Conservation (phyloP, 257 asterid genomes). For the Forsythia viridissima region DNA sequence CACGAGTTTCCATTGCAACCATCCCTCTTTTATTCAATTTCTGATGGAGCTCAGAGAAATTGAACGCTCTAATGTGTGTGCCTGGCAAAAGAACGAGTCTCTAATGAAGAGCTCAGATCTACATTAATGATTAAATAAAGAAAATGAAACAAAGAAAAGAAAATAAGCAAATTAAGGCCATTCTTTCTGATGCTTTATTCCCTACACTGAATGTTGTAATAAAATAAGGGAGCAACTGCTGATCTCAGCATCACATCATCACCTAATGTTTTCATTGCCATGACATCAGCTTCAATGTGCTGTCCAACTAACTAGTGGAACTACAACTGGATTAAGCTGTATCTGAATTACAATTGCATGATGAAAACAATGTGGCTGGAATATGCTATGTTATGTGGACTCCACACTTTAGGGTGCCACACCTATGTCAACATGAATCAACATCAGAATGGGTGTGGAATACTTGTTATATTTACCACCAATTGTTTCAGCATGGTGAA, state of each 20-base stretch:
- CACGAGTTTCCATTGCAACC: not conserved
- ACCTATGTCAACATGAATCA: not conserved
- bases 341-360: not conserved
- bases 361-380: not conserved
- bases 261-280: not conserved
- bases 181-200: not conserved
- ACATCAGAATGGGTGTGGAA: not conserved
- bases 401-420: not conserved
- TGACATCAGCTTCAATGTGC: not conserved
- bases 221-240: not conserved
- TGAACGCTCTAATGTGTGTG: not conserved
- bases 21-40: not conserved
- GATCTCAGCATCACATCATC: not conserved
- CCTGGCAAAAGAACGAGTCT: not conserved
- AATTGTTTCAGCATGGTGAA: not conserved
- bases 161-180: not conserved
- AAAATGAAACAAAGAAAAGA: not conserved
- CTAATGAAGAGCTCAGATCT: not conserved
- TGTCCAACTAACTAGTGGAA: not conserved
- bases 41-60: not conserved
- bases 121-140: not conserved
- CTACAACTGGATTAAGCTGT: not conserved
- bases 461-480: not conserved
- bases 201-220: not conserved
- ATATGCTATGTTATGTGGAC: not conserved